These are phyloP conservation scores for Teratosphaeria destructans DNA, from an alignment of 2,329 filamentous ascomycete species.

Conservation along the genomic window DNA sequence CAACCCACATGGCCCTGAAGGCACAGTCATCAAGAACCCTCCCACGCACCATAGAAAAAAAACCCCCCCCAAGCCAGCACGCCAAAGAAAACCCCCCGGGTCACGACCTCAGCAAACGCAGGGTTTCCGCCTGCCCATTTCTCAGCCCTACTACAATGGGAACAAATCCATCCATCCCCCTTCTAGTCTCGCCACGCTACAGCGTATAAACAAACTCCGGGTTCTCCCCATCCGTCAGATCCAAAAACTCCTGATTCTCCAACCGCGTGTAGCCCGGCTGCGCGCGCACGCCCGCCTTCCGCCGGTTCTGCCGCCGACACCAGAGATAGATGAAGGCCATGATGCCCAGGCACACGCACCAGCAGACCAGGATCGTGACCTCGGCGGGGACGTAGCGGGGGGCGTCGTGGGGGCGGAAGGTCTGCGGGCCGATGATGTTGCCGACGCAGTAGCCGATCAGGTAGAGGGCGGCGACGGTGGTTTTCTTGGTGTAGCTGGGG, in stretches of 20 bases:
- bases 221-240: conserved; percentile 56
- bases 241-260: conserved; percentile 55
- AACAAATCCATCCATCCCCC: too few relatives aligned
- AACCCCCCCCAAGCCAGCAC: too few relatives aligned
- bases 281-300: conserved; percentile 45
- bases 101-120: too few relatives aligned
- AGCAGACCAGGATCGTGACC: conserved; percentile 54
- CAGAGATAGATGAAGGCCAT: conserved; percentile 54
- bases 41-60: too few relatives aligned
- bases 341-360: conserved; percentile 42
- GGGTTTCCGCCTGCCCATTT: too few relatives aligned
- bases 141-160: too few relatives aligned
- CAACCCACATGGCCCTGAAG: too few relatives aligned
- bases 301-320: conserved; percentile 48
- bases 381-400: conserved; percentile 54
- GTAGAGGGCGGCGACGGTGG: conserved; percentile 46
- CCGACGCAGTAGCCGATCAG: conserved; percentile 19
- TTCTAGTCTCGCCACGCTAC: not conserved
- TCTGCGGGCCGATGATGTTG: conserved; percentile 36
- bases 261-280: conserved; percentile 49
- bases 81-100: too few relatives aligned
- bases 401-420: conserved; percentile 46
- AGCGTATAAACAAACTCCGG: conserved; percentile 49
- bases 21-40: too few relatives aligned
- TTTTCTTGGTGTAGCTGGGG: conserved; percentile 42